Evolutionary conservation across 2,329 filamentous ascomycete species (phyloP), one percentile per base, ranked within the genome.

Genomic region (Talaromyces sp.): DNA sequence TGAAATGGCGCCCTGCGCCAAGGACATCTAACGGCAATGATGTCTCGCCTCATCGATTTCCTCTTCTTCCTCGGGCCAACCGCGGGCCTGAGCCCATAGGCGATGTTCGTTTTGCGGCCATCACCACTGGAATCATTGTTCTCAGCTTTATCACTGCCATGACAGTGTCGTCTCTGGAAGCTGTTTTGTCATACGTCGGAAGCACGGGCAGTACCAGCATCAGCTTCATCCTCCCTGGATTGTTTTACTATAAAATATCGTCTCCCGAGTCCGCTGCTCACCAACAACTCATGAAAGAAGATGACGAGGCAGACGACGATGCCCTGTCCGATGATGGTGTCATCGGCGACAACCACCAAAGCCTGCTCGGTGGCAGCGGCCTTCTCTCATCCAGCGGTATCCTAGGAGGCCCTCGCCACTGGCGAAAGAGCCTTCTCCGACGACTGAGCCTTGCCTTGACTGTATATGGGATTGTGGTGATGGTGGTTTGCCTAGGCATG

Each of bases 241-340:
- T 99, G 4, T 99, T 99, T 75, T 99, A 98, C 76, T 99, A 98
- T 79, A 98, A 98, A 77, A 98, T 99, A 62, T 96, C 91, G 13
- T 87, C 91, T 26, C 95, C 95, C 0, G 89, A 96, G 59, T 93
- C 90, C 51, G 84, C 88, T 29, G 86, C 93, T 64, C 92, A 97
- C 68, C 93, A 96, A 72, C 86, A 89, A 14, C 80, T 98, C 10
- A 80, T 91, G 64, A 98, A 98, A 73, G 92, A 95, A 69, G 91
- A 97, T 66, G 95, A 98, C 68, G 81, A 81, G 9, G 78, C 77
- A 19, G 81, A 80, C 1, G 84, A 84, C 41, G 80, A 83, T 0
- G 38, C n/a, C 4, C 78, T 85, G 63, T 71, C 76, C 31, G 72
- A 75, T 14, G 74, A 68, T 14, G 71, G 69, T 3, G 66, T 66